Base-by-base conservation (phyloP, 1,284 basidiomycete species). In the Trametes sp. region DNA sequence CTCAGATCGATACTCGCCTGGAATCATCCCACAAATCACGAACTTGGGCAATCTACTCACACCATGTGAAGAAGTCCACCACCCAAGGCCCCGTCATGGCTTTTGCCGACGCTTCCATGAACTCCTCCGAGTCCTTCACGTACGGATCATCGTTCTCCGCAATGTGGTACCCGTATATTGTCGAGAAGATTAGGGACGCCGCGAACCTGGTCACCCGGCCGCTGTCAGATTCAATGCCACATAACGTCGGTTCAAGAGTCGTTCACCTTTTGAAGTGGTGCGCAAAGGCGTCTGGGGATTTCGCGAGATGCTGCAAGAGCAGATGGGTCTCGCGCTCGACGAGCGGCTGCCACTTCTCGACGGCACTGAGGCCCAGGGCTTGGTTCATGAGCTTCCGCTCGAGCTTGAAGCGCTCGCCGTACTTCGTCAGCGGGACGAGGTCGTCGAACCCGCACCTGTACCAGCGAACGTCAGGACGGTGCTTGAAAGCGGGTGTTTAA, bases 21-120 rank as follows among this genome's bases (percentile, higher is more conserved):
- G n/a, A 35, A 5, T 19, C 26, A 26, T 5, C 19, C 14, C n/a
- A 63, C 60, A 24, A 23, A n/a, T n/a, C n/a, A n/a, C n/a, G n/a
- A n/a, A n/a, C n/a, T n/a, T n/a, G n/a, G n/a, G n/a, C n/a, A n/a
- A n/a, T n/a, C n/a, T n/a, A n/a, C n/a, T n/a, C n/a, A 65, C 64
- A 23, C 14, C 44, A 54, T 2, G 61, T 53, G 29, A 66, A 36
- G 54, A 60, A 66, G 48, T 66, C 61, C n/a, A 66, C 55, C 13
- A 60, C 31, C 64, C 64, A 65, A 8, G 48, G 54, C 2, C 35
- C 49, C 16, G 35, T 36, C 42, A 66, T 62, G 10, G 49, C 45
- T 16, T 28, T 28, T 3, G 53, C 23, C 8, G 44, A 49, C 6
- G 44, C 54, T 4, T 41, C 41, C 61, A 62, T 66, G 31, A 66